Evolutionary conservation across 2,329 filamentous ascomycete genomes (phyloP).

Genomic region (Stachybotrys echinatus): DNA sequence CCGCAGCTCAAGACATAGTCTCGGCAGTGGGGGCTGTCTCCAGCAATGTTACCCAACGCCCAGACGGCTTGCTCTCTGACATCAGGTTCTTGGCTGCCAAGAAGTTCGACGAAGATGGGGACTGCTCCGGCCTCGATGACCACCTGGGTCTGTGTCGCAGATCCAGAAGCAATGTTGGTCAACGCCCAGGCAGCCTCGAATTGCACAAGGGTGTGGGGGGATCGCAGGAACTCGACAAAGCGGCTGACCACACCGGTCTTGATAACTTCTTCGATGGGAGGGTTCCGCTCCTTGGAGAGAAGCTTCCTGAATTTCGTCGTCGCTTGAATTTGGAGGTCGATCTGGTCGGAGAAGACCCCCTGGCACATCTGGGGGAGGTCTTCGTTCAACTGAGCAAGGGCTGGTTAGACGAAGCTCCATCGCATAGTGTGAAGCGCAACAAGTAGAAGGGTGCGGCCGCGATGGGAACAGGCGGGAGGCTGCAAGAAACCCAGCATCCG

Average conservation of each 20-base stretch:
- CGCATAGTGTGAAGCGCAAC: slow-evolving; percentile 3
- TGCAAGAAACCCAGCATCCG: background rate
- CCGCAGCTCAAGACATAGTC: slow-evolving; percentile 93
- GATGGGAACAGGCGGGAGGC: too few species aligned
- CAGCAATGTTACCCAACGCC: slow-evolving; percentile 97
- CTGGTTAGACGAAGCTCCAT: slow-evolving; percentile 10
- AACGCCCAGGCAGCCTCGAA: slow-evolving; percentile 99
- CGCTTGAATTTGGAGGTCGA: slow-evolving; percentile 93
- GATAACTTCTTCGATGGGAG: slow-evolving; percentile 97
- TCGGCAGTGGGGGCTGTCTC: slow-evolving; percentile 94
- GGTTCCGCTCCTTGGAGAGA: slow-evolving; percentile 97
- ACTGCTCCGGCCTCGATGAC: slow-evolving; percentile 98
- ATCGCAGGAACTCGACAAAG: slow-evolving; percentile 97
- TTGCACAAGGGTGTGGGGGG: slow-evolving; percentile 94
- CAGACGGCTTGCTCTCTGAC: slow-evolving; percentile 97
- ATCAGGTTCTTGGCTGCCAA: slow-evolving; percentile 94
- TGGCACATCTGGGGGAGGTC: slow-evolving; percentile 97
- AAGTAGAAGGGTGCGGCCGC: background rate
- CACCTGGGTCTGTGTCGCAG: slow-evolving; percentile 94
- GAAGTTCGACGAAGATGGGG: slow-evolving; percentile 94
- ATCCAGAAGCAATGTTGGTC: slow-evolving; percentile 98
- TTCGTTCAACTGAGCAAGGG: slow-evolving; percentile 75
- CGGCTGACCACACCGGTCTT: slow-evolving; percentile 96
- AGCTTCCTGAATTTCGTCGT: slow-evolving; percentile 99
- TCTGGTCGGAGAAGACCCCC: slow-evolving; percentile 97